phyloP scores from a whole-genome alignment of 2,329 filamentous ascomycete species.

The Fusarium tricinctum region DNA sequence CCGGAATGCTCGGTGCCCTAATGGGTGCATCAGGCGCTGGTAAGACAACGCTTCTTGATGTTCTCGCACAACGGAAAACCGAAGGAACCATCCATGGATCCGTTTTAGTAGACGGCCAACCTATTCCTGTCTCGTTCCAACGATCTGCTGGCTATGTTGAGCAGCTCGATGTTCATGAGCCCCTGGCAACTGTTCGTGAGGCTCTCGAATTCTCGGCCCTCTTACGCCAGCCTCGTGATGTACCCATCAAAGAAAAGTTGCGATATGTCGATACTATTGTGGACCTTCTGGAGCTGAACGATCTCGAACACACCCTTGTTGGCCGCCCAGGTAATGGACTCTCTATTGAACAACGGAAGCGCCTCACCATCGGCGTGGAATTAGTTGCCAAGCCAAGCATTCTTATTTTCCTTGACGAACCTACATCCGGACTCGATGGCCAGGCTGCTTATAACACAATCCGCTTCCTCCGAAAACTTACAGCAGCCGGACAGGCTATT shows the following conservation, averaged over 20 bases:
- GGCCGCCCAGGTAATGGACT: constrained; percentile 65
- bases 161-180: constrained; percentile 83
- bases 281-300: constrained; percentile 67
- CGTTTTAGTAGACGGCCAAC: constrained; percentile 80
- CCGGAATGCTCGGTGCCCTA: constrained; percentile 80
- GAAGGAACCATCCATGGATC: constrained; percentile 82
- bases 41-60: constrained; percentile 87
- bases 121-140: constrained; percentile 80
- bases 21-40: constrained; percentile 87
- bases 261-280: constrained; percentile 84
- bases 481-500: constrained; percentile 75
- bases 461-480: constrained; percentile 76
- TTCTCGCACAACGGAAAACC: constrained; percentile 82
- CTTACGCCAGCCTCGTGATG: constrained; percentile 76
- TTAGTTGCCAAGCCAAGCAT: constrained; percentile 71
- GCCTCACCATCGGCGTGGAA: constrained; percentile 72
- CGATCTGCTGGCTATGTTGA: constrained; percentile 85
- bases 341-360: constrained; percentile 66
- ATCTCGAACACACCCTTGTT: constrained; percentile 64
- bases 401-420: constrained; percentile 72
- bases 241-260: constrained; percentile 76
- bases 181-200: constrained; percentile 80
- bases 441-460: constrained; percentile 76
- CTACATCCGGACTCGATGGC: constrained; percentile 75
- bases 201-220: constrained; percentile 81